Evolutionary conservation across 2,329 filamentous ascomycete genomes (phyloP).

Genomic region (Albophoma yamanashiensis): DNA sequence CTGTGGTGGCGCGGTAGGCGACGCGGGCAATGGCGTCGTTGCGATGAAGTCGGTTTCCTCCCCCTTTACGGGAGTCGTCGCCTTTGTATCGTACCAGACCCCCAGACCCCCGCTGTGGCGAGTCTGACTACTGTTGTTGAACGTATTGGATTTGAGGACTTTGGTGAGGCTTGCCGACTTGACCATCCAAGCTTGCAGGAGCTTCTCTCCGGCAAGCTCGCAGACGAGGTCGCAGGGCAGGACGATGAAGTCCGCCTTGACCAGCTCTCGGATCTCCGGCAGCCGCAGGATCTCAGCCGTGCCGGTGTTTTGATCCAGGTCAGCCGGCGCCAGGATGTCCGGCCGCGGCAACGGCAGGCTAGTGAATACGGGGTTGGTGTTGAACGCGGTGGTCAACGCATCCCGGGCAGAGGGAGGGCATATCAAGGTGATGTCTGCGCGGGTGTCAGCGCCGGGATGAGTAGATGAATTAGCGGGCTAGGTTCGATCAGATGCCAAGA

Average conservation of each 20-base stretch:
- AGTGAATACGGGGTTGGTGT: conserved; percentile 69
- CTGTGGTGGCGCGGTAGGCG: conserved; percentile 32
- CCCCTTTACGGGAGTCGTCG: conserved; percentile 65
- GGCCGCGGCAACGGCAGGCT: conserved; percentile 62
- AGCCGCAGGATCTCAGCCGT: conserved; percentile 83
- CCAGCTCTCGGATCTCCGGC: conserved; percentile 65
- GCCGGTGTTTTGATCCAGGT: conserved; percentile 72
- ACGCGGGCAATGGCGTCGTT: conserved; percentile 54
- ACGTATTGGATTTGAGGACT: conserved; percentile 38
- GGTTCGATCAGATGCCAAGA: too few relatives aligned
- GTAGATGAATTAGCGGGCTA: not conserved
- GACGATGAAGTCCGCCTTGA: conserved; percentile 80
- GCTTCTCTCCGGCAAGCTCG: conserved; percentile 70
- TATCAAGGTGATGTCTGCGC: conserved; percentile 50
- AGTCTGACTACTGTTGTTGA: conserved; percentile 25
- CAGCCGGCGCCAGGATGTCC: conserved; percentile 64
- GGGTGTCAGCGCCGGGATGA: conserved; percentile 10
- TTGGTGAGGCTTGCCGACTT: conserved; percentile 60
- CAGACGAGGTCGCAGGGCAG: conserved; percentile 91
- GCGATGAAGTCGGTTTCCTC: conserved; percentile 91
- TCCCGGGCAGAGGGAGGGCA: conserved; percentile 54
- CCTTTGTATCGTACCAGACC: conserved; percentile 84
- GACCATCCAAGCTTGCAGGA: conserved; percentile 89
- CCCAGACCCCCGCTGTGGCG: conserved; percentile 66
- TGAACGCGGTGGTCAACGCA: conserved; percentile 59